Conservation (phyloP, 192 early-diverging fungal genomes). For the Coemansia sp. region DNA sequence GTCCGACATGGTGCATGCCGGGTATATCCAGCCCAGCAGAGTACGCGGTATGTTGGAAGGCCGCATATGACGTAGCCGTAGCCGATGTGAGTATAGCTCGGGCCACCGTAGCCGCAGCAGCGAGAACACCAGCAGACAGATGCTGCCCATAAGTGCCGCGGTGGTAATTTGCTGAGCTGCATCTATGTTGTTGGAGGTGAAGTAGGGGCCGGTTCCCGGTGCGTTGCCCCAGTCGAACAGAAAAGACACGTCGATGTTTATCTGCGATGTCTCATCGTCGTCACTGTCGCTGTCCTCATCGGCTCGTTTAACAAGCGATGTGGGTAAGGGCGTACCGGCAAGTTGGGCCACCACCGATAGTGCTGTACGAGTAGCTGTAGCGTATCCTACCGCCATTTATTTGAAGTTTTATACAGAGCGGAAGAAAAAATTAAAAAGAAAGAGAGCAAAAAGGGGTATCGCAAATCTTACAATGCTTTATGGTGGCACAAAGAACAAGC, state of each 20-base stretch:
- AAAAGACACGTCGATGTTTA: slow-evolving; percentile 33
- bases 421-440: too few relatives aligned
- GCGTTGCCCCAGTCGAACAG: slow-evolving; percentile 52
- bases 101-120: slow-evolving; percentile 47
- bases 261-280: slow-evolving; percentile 10
- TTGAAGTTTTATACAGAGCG: too few relatives aligned
- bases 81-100: slow-evolving; percentile 52
- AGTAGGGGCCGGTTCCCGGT: slow-evolving; percentile 48
- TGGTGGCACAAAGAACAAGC: too few relatives aligned
- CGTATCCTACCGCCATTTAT: neutral
- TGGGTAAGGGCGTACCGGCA: neutral
- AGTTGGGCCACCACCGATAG: neutral
- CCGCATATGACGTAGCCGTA: slow-evolving; percentile 50
- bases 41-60: slow-evolving; percentile 48
- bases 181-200: slow-evolving; percentile 46
- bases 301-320: neutral
- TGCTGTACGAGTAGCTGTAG: slow-evolving; percentile 3
- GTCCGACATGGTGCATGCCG: slow-evolving; percentile 49
- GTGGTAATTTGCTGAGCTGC: slow-evolving; percentile 49
- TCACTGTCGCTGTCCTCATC: slow-evolving; percentile 13
- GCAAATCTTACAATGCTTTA: too few relatives aligned
- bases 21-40: slow-evolving; percentile 51
- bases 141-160: slow-evolving; percentile 43
- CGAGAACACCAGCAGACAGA: slow-evolving; percentile 41
- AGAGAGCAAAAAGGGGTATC: too few relatives aligned